Percentiles rank a stretch among this genome's conserved stretches.
Evolutionary conservation across 1,284 basidiomycete genomes (phyloP).

Genomic region (Salmacisia buchloeana): DNA sequence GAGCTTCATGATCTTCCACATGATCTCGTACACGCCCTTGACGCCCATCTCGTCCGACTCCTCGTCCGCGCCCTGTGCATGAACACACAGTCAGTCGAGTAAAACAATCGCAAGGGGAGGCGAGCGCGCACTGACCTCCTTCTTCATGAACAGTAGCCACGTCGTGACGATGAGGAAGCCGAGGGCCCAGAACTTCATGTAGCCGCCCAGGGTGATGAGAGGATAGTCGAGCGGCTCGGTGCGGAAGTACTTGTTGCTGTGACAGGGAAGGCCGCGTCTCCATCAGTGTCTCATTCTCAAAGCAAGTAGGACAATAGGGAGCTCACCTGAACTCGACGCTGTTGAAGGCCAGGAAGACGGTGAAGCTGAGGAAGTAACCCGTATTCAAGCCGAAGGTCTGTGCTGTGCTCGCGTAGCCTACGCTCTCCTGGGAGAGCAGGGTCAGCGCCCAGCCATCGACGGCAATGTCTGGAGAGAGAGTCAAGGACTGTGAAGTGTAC

Average conservation of each 20-base stretch:
- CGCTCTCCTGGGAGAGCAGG: conserved; percentile 85
- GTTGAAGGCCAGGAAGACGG: conserved; percentile 94
- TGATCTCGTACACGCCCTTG: conserved; percentile 81
- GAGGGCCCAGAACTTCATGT: conserved; percentile 79
- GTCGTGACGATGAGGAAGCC: conserved; percentile 76
- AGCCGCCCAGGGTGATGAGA: conserved; percentile 70
- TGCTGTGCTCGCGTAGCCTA: conserved; percentile 94
- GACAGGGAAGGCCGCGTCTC: conserved; percentile 2
- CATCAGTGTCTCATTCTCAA: no score
- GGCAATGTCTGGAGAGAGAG: conserved; percentile 69
- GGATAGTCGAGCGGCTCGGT: conserved; percentile 64
- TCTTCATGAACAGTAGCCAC: conserved; percentile 83
- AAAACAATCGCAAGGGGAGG: background rate
- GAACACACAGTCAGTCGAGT: background rate
- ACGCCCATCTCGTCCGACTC: conserved; percentile 73
- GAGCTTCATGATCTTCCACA: conserved; percentile 87
- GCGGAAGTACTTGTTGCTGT: conserved; percentile 67
- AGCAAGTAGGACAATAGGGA: background rate
- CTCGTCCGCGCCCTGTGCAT: conserved; percentile 5
- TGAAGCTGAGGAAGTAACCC: conserved; percentile 93
- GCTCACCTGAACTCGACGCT: conserved; percentile 81
- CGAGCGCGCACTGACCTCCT: conserved; percentile 61
- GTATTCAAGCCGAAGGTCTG: conserved; percentile 96
- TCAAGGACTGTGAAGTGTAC: conserved; percentile 14
- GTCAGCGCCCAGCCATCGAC: conserved; percentile 99